These are phyloP conservation scores for Marsdenia floribunda DNA, from an alignment of 257 asterid genomes.

Conservation along the genomic window DNA sequence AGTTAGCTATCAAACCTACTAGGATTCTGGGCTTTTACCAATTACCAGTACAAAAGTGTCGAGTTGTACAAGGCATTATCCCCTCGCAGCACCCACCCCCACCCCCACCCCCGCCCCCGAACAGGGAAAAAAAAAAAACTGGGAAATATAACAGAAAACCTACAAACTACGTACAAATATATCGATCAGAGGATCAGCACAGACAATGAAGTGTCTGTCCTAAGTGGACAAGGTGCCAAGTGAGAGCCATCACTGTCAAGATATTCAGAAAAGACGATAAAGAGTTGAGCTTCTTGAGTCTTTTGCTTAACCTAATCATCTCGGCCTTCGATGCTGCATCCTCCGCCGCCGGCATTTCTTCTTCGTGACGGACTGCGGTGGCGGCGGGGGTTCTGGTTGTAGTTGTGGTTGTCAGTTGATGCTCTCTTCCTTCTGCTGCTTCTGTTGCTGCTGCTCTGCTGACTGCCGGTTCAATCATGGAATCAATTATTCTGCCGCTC, in stretches of 20 bases:
- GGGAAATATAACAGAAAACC: no score
- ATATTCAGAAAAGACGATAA: slow-evolving; percentile 67
- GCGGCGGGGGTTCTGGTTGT: neutral
- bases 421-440: no score
- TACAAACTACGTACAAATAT: no score
- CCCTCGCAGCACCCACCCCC: no score
- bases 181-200: no score
- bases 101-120: no score
- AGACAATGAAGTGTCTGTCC: slow-evolving; percentile 30
- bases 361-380: slow-evolving; percentile 1
- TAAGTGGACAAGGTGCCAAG: slow-evolving; percentile 54
- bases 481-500: slow-evolving; percentile 10
- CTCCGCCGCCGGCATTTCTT: slow-evolving; percentile 1
- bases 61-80: no score
- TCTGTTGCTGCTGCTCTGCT: neutral
- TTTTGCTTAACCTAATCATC: slow-evolving; percentile 25
- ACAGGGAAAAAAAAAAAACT: no score
- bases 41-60: no score
- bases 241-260: slow-evolving; percentile 42
- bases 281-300: slow-evolving; percentile 44
- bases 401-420: neutral
- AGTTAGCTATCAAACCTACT: no score
- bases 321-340: slow-evolving; percentile 23
- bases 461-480: neutral
- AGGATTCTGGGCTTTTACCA: no score